Evolutionary conservation across 1,139 yeast genomes (phyloP).

Genomic region (Blastobotrys capitulatus): DNA sequence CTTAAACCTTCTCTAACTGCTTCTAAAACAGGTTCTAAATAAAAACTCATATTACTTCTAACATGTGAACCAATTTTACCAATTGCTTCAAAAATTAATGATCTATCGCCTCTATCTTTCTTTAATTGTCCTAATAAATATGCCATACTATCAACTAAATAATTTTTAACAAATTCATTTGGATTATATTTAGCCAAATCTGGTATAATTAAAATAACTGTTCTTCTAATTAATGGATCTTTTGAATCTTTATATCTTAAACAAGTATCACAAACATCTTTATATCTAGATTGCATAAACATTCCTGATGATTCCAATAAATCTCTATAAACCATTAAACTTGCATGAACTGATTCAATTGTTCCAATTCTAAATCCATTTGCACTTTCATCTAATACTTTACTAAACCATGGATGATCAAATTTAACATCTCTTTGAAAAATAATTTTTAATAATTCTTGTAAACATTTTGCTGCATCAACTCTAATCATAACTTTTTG

Average conservation of each 20-base stretch:
- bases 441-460: slow-evolving; percentile 70
- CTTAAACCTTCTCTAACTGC: slow-evolving; percentile 78
- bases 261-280: slow-evolving; percentile 71
- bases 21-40: slow-evolving; percentile 78
- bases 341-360: slow-evolving; percentile 73
- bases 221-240: slow-evolving; percentile 69
- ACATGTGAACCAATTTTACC: slow-evolving; percentile 84
- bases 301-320: slow-evolving; percentile 60
- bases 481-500: slow-evolving; percentile 65
- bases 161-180: slow-evolving; percentile 69
- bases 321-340: slow-evolving; percentile 77
- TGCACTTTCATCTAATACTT: slow-evolving; percentile 59
- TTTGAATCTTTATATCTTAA: slow-evolving; percentile 74
- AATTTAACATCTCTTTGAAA: slow-evolving; percentile 72
- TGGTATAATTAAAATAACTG: slow-evolving; percentile 78
- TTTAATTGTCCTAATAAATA: slow-evolving; percentile 76
- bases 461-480: slow-evolving; percentile 81
- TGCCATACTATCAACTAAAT: slow-evolving; percentile 72
- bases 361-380: slow-evolving; percentile 45
- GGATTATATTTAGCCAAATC: slow-evolving; percentile 76
- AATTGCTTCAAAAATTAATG: slow-evolving; percentile 72
- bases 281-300: slow-evolving; percentile 66
- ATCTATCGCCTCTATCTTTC: slow-evolving; percentile 62
- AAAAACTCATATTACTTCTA: slow-evolving; percentile 81
- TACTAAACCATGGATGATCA: slow-evolving; percentile 67